Base-by-base conservation (phyloP, 2,329 filamentous ascomycete species). In the Ustulina deusta region DNA sequence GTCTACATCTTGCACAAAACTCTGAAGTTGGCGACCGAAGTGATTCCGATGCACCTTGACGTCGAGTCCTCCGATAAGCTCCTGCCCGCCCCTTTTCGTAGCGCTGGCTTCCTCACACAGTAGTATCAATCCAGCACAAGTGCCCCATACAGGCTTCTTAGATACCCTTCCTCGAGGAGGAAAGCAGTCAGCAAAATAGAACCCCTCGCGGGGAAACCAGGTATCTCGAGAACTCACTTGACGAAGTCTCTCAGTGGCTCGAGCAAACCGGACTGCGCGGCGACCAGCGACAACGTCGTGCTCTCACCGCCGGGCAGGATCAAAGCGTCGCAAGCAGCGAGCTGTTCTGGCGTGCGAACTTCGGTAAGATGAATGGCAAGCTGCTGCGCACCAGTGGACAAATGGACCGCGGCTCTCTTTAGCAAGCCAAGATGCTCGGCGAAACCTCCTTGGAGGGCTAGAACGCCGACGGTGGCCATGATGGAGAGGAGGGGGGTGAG, bases 281-380 rank as follows among this genome's bases (percentile, higher is more conserved):
- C 96, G 17, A 97, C 92, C 34, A 97, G 86, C 11, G 93, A 93
- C 73, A 99, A 97, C 3, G 95, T 91, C 1, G 96, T 98, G 81
- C 93, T 97, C 80, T 99, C 96, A 69, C 96, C 96, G 60, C 96
- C 96, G 2, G 96, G 96, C 54, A 99, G 89, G 76, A 99, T 89
- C 49, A 99, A 86, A 29, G 89, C 95, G 79, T 95, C 89, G 81
- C 94, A 98, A 73, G 78, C 79, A 4, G 85, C 82, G 36, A 99
- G 86, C 75, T 97, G 87, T 6, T 84, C 81, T 2, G 88, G 82
- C 6, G 91, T 97, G 66, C 95, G 91, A 54, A 98, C 93, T 79
- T 97, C 91, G 70, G 91, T 84, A 76, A 96, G 71, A 34, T 44
- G 51, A 29, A 49, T 44, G 32, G 15, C n/a, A 7, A 34, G 38